These are phyloP conservation scores for Lentinula novae-zelandiae DNA, from an alignment of 1,284 basidiomycete species.

Conservation along the genomic window DNA sequence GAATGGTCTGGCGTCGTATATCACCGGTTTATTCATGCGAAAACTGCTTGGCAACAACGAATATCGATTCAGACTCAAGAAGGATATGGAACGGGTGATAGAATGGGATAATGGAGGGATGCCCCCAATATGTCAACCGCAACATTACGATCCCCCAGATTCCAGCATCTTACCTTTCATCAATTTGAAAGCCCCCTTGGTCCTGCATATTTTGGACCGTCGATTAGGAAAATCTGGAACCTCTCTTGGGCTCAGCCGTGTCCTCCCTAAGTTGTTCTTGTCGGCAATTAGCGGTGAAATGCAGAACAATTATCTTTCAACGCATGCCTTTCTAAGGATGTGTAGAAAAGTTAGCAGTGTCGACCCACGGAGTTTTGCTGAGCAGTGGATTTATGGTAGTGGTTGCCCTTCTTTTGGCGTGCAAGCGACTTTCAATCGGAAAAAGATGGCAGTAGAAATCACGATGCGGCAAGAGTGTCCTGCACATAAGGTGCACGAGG, in stretches of 20 bases:
- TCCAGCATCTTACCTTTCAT: constrained; percentile 78
- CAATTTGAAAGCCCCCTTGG: constrained; percentile 92
- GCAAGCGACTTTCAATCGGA: constrained; percentile 91
- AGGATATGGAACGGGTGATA: constrained; percentile 94
- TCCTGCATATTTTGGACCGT: constrained; percentile 94
- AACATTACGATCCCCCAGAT: constrained; percentile 81
- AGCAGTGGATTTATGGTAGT: constrained; percentile 98
- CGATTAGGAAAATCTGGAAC: constrained; percentile 94
- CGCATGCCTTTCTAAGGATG: constrained; percentile 85
- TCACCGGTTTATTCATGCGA: constrained; percentile 86
- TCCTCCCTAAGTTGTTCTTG: constrained; percentile 93
- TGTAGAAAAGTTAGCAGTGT: constrained; percentile 93
- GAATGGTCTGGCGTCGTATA: constrained; percentile 89
- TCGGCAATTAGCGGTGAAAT: constrained; percentile 93
- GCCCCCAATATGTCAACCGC: constrained; percentile 93
- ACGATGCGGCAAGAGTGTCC: constrained; percentile 88
- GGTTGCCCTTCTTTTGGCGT: constrained; percentile 93
- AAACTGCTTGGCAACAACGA: constrained; percentile 95
- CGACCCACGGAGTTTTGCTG: constrained; percentile 87
- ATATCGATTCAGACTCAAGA: constrained; percentile 92
- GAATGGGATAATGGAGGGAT: constrained; percentile 86
- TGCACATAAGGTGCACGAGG: constrained; percentile 65
- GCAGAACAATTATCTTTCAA: constrained; percentile 82
- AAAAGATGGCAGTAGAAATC: constrained; percentile 98
- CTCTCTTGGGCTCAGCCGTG: constrained; percentile 89